Conservation (phyloP, 2,329 filamentous ascomycete species). For the Berkeleyomyces basicola region DNA sequence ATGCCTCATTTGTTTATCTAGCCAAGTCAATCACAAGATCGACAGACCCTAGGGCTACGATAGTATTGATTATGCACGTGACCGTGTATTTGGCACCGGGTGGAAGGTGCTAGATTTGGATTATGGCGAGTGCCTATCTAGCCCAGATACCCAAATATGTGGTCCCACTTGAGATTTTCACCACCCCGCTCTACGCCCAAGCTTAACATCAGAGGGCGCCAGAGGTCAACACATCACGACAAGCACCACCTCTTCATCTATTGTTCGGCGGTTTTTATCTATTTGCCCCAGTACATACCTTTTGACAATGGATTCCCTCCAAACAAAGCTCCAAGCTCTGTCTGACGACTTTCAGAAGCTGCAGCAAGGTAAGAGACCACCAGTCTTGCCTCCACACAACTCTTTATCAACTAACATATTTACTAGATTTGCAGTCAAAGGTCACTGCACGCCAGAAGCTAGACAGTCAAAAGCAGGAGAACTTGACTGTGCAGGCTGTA, state of each 20-base stretch:
- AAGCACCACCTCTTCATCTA: background rate
- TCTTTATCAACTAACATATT: slow-evolving; percentile 4
- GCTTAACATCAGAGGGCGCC: background rate
- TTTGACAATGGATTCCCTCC: slow-evolving; percentile 48
- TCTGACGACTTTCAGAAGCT: slow-evolving; percentile 79
- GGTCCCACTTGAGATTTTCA: slow-evolving; percentile 10
- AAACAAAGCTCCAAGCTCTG: slow-evolving; percentile 63
- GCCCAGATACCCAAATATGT: background rate
- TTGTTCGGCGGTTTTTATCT: background rate
- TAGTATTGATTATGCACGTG: too few species aligned
- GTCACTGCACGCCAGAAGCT: slow-evolving; percentile 77
- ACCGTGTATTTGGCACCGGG: background rate
- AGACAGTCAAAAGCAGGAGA: slow-evolving; percentile 88
- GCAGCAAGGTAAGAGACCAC: slow-evolving; percentile 52
- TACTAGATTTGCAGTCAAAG: slow-evolving; percentile 57
- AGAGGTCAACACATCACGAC: background rate
- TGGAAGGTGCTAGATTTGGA: background rate
- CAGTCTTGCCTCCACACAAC: background rate
- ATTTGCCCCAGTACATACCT: background rate
- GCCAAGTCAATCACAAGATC: background rate
- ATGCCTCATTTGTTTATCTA: background rate
- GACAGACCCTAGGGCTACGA: background rate
- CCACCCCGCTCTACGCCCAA: slow-evolving; percentile 5
- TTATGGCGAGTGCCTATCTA: background rate
- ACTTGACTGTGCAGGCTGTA: slow-evolving; percentile 70